Percentiles rank a stretch among this genome's conserved stretches.
Evolutionary conservation across 495 filamentous ascomycete genomes (phyloP).

Genomic region (Penicillium canescens): DNA sequence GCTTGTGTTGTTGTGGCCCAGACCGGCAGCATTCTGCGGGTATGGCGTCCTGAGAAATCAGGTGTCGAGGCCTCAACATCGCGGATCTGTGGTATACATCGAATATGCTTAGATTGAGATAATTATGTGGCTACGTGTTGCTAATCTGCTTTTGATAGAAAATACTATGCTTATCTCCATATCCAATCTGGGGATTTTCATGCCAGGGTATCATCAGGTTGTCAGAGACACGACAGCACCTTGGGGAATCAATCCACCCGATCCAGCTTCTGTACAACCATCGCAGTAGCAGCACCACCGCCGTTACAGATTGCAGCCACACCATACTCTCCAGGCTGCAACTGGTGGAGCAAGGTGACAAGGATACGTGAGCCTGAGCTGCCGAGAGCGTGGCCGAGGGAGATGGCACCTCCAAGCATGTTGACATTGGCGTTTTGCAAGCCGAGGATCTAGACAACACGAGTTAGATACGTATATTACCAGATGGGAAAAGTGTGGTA

Average conservation of each 20-base stretch:
- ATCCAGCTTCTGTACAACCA: conserved; percentile 88
- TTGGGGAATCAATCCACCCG: conserved; percentile 46
- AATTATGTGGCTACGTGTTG: no score
- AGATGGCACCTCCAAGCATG: conserved; percentile 85
- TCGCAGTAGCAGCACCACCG: conserved; percentile 85
- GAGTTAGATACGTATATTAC: conserved; percentile 13
- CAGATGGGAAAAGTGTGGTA: background rate
- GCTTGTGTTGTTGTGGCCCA: no score
- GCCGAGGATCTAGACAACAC: conserved; percentile 63
- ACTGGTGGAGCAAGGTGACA: conserved; percentile 83
- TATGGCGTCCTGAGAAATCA: conserved; percentile 1
- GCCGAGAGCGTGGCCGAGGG: conserved; percentile 90
- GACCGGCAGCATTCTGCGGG: conserved; percentile 2
- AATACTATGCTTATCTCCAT: background rate
- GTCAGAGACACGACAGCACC: background rate
- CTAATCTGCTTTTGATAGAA: background rate
- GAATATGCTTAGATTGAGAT: no score
- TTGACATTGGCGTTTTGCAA: conserved; percentile 80
- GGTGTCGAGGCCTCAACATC: background rate
- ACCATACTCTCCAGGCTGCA: conserved; percentile 90
- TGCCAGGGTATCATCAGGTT: conserved; percentile 23
- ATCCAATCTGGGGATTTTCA: background rate
- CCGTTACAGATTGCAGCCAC: conserved; percentile 97
- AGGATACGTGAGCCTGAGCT: conserved; percentile 94
- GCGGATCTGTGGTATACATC: no score